phyloP scores from a whole-genome alignment of 345 rosid genomes.

The Xanthoceras sorbifolium region DNA sequence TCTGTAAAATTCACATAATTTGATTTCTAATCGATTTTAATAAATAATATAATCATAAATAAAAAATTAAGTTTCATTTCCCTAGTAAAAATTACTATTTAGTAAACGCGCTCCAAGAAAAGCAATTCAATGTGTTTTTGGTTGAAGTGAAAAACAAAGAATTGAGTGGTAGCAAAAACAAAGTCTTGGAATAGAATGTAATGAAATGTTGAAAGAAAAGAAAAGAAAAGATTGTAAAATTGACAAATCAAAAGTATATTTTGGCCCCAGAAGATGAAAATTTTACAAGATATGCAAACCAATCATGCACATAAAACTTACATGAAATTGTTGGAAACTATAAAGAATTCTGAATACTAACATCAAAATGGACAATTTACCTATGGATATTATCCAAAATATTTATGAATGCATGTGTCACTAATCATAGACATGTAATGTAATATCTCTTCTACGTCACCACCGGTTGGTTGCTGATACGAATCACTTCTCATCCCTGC shows the following conservation, averaged over 20 bases:
- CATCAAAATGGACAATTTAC: constrained; percentile 21
- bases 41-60: too few relatives aligned
- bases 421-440: constrained; percentile 1
- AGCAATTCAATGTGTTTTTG: neutral
- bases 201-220: neutral
- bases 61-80: too few relatives aligned
- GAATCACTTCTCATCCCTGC: constrained; percentile 12
- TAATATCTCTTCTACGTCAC: neutral
- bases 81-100: too few relatives aligned
- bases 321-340: constrained; percentile 3
- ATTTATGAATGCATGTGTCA: neutral
- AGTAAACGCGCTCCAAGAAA: neutral
- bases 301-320: constrained; percentile 11
- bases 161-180: neutral
- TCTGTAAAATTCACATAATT: too few relatives aligned
- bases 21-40: too few relatives aligned
- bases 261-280: neutral
- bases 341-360: constrained; percentile 11
- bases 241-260: neutral
- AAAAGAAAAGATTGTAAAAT: neutral
- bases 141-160: neutral
- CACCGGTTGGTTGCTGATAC: neutral
- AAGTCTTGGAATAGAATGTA: too few relatives aligned
- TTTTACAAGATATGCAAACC: constrained; percentile 11
- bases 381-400: constrained; percentile 6